Conservation (phyloP, 768 basidiomycete species). For the Phylloporus scabripes region DNA sequence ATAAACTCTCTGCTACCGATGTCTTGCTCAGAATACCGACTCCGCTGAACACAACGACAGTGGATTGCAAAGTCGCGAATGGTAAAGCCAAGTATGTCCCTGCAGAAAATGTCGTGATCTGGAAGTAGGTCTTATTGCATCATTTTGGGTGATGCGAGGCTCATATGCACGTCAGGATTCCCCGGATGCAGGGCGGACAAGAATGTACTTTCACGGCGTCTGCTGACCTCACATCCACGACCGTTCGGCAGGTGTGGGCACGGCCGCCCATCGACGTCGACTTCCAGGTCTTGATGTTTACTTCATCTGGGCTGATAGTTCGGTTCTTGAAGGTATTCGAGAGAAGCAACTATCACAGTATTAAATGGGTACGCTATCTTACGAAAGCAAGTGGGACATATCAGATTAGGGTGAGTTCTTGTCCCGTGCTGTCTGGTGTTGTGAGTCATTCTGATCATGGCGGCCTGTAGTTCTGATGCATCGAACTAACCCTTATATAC, state of each 20-base stretch:
- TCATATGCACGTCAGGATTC: constrained; percentile 53
- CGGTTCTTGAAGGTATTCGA: constrained; percentile 98
- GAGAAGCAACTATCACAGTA: constrained; percentile 88
- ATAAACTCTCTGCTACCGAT: constrained; percentile 89
- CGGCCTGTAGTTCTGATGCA: constrained; percentile 23
- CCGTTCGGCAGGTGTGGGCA: constrained; percentile 93
- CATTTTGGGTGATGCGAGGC: not conserved
- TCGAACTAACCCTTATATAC: constrained; percentile 15
- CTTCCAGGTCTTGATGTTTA: constrained; percentile 99
- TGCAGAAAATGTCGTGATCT: constrained; percentile 91
- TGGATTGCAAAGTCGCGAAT: constrained; percentile 84
- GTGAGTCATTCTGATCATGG: not conserved
- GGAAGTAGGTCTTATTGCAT: constrained; percentile 71
- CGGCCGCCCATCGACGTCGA: constrained; percentile 97
- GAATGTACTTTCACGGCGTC: constrained; percentile 83
- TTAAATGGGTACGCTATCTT: constrained; percentile 94
- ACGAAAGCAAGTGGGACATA: constrained; percentile 92
- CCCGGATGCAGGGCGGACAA: constrained; percentile 86
- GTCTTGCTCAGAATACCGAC: constrained; percentile 94
- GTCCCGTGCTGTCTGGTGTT: not conserved
- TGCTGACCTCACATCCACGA: constrained; percentile 82
- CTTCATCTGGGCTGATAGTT: constrained; percentile 91
- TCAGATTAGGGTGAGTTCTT: constrained; percentile 78
- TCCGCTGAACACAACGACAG: constrained; percentile 87
- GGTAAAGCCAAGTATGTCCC: constrained; percentile 99